These are phyloP conservation scores for Ceratobasidium papillatum DNA, from an alignment of 1,284 basidiomycete genomes.

Conservation along the genomic window DNA sequence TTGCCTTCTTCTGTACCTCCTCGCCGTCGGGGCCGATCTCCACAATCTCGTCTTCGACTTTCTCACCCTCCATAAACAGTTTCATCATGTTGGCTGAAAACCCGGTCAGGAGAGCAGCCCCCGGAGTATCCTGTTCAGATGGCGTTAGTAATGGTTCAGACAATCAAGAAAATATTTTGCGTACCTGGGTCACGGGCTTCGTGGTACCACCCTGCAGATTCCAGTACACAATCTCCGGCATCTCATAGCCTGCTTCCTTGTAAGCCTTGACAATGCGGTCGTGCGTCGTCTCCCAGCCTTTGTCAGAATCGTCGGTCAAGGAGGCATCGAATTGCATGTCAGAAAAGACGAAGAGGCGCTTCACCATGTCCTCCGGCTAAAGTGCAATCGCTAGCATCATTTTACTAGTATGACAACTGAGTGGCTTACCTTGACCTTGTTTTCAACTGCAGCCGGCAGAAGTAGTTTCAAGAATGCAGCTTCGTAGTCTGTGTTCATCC, in stretches of 20 bases:
- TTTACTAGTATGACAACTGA: background rate
- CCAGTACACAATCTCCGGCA: conserved; percentile 71
- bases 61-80: conserved; percentile 68
- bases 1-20: conserved; percentile 50
- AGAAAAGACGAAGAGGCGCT: conserved; percentile 74
- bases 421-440: conserved; percentile 56
- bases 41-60: conserved; percentile 47
- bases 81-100: conserved; percentile 74
- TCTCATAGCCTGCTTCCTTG: conserved; percentile 66
- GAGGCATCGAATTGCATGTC: conserved; percentile 78
- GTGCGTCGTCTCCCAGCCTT: conserved; percentile 67
- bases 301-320: conserved; percentile 23
- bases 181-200: conserved; percentile 37
- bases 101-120: conserved; percentile 72
- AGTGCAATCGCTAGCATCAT: background rate
- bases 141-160: background rate
- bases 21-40: conserved; percentile 51
- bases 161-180: background rate
- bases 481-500: conserved; percentile 67
- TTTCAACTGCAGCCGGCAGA: conserved; percentile 63
- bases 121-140: conserved; percentile 51
- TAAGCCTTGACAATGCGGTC: conserved; percentile 64
- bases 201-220: conserved; percentile 52
- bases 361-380: conserved; percentile 67
- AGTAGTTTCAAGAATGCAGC: conserved; percentile 68